These are phyloP conservation scores for Speleostelium caveatum DNA, from an alignment of 78 protist species.

Conservation along the genomic window DNA sequence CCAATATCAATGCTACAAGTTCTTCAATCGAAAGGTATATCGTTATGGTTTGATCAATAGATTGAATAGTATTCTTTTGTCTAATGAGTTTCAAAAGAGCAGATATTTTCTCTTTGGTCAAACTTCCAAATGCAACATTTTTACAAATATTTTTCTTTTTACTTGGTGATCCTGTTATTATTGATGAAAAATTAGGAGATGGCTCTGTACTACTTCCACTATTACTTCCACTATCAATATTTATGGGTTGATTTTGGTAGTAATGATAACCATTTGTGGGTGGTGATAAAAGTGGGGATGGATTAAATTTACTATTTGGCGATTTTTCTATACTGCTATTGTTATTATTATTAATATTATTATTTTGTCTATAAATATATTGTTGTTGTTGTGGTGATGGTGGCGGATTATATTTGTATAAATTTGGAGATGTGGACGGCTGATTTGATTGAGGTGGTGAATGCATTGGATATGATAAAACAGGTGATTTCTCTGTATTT, in stretches of 20 bases:
- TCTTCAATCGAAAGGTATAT: constrained; percentile 62
- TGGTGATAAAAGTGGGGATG: background rate
- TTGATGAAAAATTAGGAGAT: no score
- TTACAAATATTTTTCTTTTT: constrained; percentile 22
- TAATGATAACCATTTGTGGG: background rate
- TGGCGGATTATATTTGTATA: no score
- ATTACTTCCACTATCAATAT: background rate
- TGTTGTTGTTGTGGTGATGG: background rate
- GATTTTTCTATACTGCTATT: background rate
- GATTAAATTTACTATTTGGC: background rate
- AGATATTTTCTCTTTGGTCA: constrained; percentile 30
- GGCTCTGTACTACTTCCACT: background rate
- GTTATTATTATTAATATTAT: background rate
- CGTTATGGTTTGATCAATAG: constrained; percentile 45
- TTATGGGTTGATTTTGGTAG: background rate
- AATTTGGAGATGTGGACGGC: no score
- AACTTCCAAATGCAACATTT: constrained; percentile 61
- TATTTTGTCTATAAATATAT: background rate
- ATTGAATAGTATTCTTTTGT: constrained; percentile 49
- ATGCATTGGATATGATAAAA: background rate
- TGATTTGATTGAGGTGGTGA: background rate
- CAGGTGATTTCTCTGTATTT: no score
- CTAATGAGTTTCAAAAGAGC: constrained; percentile 16
- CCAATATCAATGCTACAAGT: constrained; percentile 17
- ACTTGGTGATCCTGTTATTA: background rate